Conservation (phyloP, 768 basidiomycete species). For the Kwoniella bestiolae region DNA sequence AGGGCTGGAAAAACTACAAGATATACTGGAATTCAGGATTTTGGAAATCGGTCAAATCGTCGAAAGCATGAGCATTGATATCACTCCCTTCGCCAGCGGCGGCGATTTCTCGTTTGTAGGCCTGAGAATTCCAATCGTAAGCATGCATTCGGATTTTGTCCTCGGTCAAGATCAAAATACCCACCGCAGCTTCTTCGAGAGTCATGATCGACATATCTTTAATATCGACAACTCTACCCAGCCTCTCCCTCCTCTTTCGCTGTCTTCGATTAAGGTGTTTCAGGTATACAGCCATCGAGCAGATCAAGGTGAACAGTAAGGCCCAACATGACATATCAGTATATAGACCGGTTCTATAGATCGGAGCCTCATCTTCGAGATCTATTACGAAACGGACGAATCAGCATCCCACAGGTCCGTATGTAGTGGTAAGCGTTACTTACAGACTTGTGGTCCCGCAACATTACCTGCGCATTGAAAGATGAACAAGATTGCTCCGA, state of each 20-base stretch:
- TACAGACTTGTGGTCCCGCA: conserved; percentile 34
- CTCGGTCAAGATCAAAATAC: too few species aligned
- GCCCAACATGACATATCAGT: conserved; percentile 61
- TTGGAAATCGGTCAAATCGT: conserved; percentile 46
- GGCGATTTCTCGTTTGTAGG: conserved; percentile 25
- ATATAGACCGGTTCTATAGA: conserved; percentile 59
- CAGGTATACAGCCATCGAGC: conserved; percentile 59
- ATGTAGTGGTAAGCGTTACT: neutral
- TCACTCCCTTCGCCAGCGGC: conserved; percentile 12
- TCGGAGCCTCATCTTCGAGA: conserved; percentile 29
- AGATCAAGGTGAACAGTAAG: conserved; percentile 55
- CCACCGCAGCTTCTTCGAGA: conserved; percentile 25
- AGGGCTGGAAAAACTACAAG: too few species aligned
- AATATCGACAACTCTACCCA: conserved; percentile 58
- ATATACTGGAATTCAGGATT: conserved; percentile 45
- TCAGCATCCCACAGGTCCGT: too few species aligned
- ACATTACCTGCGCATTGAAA: conserved; percentile 46
- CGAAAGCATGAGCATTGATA: conserved; percentile 35
- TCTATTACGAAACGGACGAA: conserved; percentile 4
- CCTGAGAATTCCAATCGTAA: conserved; percentile 9
- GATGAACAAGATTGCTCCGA: conserved; percentile 27
- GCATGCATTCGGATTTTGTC: neutral
- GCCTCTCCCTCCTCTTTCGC: conserved; percentile 52
- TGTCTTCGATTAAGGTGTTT: conserved; percentile 59
- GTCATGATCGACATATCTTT: conserved; percentile 59